Evolutionary conservation across 2,329 filamentous ascomycete genomes (phyloP).

Genomic region (Fusarium tanahbumbuense): DNA sequence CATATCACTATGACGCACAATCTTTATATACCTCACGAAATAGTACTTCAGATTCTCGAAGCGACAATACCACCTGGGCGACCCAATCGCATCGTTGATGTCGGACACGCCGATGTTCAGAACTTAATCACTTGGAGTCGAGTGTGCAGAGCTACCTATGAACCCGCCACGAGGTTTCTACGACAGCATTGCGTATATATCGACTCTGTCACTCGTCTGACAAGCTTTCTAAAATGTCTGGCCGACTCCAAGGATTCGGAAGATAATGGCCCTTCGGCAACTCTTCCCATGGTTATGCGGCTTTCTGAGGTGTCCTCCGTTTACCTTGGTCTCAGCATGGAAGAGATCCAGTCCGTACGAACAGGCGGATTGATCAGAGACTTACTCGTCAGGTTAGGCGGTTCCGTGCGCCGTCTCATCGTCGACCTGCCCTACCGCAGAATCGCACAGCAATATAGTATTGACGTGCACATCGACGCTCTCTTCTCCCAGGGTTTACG

Average conservation of each 20-base stretch:
- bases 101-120: constrained; percentile 16
- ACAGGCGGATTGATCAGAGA: not conserved
- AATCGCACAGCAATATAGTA: constrained; percentile 2
- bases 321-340: constrained; percentile 17
- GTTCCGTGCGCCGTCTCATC: constrained; percentile 25
- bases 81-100: constrained; percentile 13
- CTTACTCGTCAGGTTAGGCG: constrained; percentile 7
- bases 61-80: constrained; percentile 7
- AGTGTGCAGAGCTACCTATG: constrained; percentile 32
- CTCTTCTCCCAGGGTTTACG: constrained; percentile 3
- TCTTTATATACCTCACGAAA: constrained; percentile 24
- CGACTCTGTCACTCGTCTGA: constrained; percentile 4
- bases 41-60: constrained; percentile 29
- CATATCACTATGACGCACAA: not conserved
- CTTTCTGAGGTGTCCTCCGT: constrained; percentile 17
- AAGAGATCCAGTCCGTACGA: not conserved
- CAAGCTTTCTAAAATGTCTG: constrained; percentile 7
- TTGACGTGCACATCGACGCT: constrained; percentile 1
- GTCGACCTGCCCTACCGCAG: constrained; percentile 29
- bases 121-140: constrained; percentile 22
- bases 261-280: not conserved
- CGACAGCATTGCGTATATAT: constrained; percentile 28
- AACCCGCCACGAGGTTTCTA: constrained; percentile 8
- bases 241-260: not conserved
- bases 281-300: constrained; percentile 3